Base-by-base conservation (phyloP, 176 grass and related monocot genomes). In the Aegilops sharonensis region DNA sequence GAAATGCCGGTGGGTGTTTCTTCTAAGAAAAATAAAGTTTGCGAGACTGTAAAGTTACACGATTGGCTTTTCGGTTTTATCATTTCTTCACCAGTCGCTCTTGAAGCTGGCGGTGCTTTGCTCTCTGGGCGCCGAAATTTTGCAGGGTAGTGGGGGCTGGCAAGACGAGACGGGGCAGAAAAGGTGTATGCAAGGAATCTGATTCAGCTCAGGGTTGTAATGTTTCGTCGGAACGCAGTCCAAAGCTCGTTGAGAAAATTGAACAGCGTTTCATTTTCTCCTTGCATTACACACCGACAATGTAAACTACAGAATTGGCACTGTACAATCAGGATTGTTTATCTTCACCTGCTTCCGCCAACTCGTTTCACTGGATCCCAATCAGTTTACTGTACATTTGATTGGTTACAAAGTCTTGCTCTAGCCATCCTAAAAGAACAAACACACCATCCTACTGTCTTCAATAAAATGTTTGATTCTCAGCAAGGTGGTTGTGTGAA, bases 401-500 rank as follows among this genome's bases (percentile, higher is more conserved):
- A 87, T 71, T 64, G 30, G 27, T 71, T 61, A 89, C 61, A 87
- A 66, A 79, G 60, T 50, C 52, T 70, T 65, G 27, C 30, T 84
- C 78, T 72, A 52, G 2, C 36, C 67, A 88, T 30, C 60, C 40
- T 63, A 81, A 37, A 83, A 89, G 61, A 81, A 91, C 60, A 10
- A 68, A 81, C 18, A 50, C 79, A 60, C 72, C 36, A 57, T 29
- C 83, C 83, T 87, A 52, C 68, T 52, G 77, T 12, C 23, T 63
- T 27, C 69, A 31, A 84, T 29, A 90, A 73, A 72, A 21, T 65
- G 73, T 57, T 72, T 18, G 9, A 47, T 13, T 60, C 30, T 94
- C 85, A 92, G 4, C 67, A 59, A 34, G 83, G 93, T 45, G 12
- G 32, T 48, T 62, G 79, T 13, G 40, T 66, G 36, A 93, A 93